Evolutionary conservation across 2,329 filamentous ascomycete species (phyloP), one percentile per base, ranked within the genome.

Genomic region (Huntiella abstrusa): DNA sequence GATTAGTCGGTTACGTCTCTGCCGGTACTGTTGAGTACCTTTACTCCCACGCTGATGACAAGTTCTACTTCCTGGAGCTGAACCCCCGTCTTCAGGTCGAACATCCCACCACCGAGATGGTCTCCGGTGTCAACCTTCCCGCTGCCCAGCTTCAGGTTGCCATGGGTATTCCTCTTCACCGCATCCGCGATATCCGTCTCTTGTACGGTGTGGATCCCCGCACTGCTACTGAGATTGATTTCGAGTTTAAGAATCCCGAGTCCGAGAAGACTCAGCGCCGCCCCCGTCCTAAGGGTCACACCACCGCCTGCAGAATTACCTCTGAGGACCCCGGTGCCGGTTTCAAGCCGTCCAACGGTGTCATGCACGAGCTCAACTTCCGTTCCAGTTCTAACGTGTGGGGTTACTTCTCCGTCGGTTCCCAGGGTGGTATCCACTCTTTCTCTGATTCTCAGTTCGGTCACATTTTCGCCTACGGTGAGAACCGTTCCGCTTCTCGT

Each of bases 391-490:
- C 91, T 52, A 98, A 98, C 55, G 91, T 96, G 48, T 98, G 91
- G 91, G 91, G 91, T 72, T 98, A 98, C 67, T 98, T 98, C 77
- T 98, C 91, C 45, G 91, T 98, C 62, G 84, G 87, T 68, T 91
- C 87, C 7, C 80, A 86, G 47, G 88, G 87, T 67, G 87, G 87
- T 64, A 98, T 98, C 54, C 91, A 98, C 75, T 95, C 85, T 64
- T 98, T 94, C 73, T 96, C 91, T 5, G 91, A 98, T 68, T 92
- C 83, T 58, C 91, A 98, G 60, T 98, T 98, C 56, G 91, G 91
- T 65, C 91, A 98, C 66, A 98, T 98, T 55, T 98, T 98, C 63
- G 92, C 91, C 45, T 98, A 96, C 56, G 91, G 91, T 51, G 91
- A 98, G 71, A 98, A 92, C 69, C 80, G 91, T 62, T 81, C 86